Evolutionary conservation across 139 green algal genomes (phyloP).

Genomic region (Picochlorum sp.): DNA sequence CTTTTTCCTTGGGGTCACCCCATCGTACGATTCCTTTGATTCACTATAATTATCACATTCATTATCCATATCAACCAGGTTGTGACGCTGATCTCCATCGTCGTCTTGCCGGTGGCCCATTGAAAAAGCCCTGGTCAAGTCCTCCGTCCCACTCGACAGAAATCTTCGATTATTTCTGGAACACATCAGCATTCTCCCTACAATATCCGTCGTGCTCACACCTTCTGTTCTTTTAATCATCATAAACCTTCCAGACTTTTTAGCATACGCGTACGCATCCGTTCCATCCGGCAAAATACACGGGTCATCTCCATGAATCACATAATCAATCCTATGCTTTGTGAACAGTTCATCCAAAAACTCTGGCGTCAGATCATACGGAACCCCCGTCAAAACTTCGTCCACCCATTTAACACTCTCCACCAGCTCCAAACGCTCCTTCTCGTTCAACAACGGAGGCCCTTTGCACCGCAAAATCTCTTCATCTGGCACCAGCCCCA

Average conservation of each 20-base stretch:
- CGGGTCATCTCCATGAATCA: constrained; percentile 98
- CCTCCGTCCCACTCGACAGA: background rate
- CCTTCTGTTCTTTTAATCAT: constrained; percentile 97
- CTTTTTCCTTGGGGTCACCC: no score
- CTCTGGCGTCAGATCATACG: constrained; percentile 87
- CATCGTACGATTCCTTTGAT: no score
- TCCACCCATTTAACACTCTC: constrained; percentile 96
- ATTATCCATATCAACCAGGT: background rate
- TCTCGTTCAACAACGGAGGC: constrained; percentile 83
- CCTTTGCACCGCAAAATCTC: constrained; percentile 91
- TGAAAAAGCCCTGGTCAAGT: constrained; percentile 7
- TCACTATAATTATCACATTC: background rate
- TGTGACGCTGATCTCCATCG: background rate
- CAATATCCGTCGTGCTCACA: constrained; percentile 96
- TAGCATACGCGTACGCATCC: constrained; percentile 93
- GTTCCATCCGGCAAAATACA: constrained; percentile 96
- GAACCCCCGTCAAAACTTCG: constrained; percentile 90
- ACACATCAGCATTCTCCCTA: constrained; percentile 94
- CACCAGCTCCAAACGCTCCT: constrained; percentile 82
- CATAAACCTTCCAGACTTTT: constrained; percentile 80
- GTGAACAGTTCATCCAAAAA: constrained; percentile 90
- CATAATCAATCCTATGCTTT: constrained; percentile 95
- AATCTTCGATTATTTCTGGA: constrained; percentile 52
- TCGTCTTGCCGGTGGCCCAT: background rate
- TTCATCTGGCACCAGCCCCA: constrained; percentile 88